Conservation (phyloP, 1,139 yeast species). For the Pichia sp. region DNA sequence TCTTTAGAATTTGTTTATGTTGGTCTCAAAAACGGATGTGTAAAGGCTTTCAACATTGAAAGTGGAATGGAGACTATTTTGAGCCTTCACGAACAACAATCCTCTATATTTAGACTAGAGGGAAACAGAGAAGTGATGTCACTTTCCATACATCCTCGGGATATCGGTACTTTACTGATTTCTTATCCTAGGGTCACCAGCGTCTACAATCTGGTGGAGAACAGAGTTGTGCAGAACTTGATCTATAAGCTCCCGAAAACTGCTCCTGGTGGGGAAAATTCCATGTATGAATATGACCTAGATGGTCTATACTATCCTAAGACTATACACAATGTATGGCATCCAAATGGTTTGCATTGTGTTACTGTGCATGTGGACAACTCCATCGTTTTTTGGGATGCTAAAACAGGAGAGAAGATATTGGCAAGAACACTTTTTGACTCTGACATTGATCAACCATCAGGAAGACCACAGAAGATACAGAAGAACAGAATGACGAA, state of each 20-base stretch:
- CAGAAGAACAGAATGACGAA: constrained; percentile 31
- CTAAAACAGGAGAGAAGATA: constrained; percentile 61
- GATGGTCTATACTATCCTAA: constrained; percentile 36
- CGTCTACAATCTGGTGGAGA: constrained; percentile 58
- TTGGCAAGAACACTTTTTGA: constrained; percentile 72
- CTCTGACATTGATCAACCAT: constrained; percentile 52
- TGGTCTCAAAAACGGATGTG: constrained; percentile 73
- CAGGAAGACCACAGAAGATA: constrained; percentile 16
- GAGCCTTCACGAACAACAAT: constrained; percentile 68
- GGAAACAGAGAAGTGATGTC: constrained; percentile 54
- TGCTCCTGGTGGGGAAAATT: constrained; percentile 58
- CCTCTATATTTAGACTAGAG: constrained; percentile 41
- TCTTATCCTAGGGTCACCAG: constrained; percentile 68
- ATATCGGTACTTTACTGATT: constrained; percentile 68
- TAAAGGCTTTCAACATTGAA: constrained; percentile 78
- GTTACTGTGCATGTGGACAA: constrained; percentile 77
- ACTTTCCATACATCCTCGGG: constrained; percentile 83
- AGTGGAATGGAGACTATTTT: constrained; percentile 61
- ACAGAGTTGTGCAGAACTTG: constrained; percentile 48
- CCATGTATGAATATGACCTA: constrained; percentile 30
- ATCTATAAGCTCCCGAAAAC: constrained; percentile 54
- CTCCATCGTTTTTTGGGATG: constrained; percentile 88
- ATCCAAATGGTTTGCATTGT: constrained; percentile 87
- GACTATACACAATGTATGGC: constrained; percentile 64
- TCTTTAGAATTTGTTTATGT: constrained; percentile 79